phyloP scores from a whole-genome alignment of 169 alveolate species.

The Perkinsus chesapeaki region DNA sequence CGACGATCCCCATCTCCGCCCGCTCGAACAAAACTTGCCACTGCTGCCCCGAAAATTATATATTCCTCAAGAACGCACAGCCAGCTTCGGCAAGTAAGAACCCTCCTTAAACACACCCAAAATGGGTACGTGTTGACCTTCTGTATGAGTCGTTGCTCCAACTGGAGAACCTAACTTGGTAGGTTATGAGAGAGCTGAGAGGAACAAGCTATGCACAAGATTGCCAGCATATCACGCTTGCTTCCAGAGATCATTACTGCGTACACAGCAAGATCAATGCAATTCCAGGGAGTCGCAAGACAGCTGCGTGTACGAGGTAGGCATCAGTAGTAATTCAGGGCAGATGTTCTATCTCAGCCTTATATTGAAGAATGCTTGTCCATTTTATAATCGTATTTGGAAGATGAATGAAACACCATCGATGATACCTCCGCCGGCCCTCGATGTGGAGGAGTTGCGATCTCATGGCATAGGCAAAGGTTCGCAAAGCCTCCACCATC shows the following conservation, averaged over 20 bases:
- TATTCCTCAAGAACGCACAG: constrained; percentile 10
- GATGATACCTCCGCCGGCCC: background rate
- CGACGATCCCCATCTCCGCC: background rate
- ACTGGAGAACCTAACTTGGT: too few species aligned
- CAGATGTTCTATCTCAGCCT: background rate
- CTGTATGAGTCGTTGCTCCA: too few species aligned
- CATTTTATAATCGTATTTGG: background rate
- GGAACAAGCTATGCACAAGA: background rate
- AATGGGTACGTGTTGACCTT: too few species aligned
- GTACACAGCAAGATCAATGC: background rate
- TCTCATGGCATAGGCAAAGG: background rate
- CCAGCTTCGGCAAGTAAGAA: constrained; percentile 9
- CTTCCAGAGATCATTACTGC: background rate
- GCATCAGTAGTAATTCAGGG: background rate
- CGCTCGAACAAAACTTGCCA: background rate
- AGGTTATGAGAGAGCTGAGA: background rate
- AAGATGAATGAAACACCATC: background rate
- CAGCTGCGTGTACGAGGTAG: background rate
- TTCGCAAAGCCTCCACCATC: too few species aligned
- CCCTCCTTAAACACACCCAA: too few species aligned
- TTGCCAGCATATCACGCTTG: background rate
- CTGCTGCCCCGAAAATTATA: background rate
- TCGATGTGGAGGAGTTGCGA: background rate
- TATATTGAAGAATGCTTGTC: background rate
- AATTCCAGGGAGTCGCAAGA: background rate